These are phyloP conservation scores for Botrytis byssoidea DNA, from an alignment of 2,329 filamentous ascomycete genomes.

Conservation along the genomic window DNA sequence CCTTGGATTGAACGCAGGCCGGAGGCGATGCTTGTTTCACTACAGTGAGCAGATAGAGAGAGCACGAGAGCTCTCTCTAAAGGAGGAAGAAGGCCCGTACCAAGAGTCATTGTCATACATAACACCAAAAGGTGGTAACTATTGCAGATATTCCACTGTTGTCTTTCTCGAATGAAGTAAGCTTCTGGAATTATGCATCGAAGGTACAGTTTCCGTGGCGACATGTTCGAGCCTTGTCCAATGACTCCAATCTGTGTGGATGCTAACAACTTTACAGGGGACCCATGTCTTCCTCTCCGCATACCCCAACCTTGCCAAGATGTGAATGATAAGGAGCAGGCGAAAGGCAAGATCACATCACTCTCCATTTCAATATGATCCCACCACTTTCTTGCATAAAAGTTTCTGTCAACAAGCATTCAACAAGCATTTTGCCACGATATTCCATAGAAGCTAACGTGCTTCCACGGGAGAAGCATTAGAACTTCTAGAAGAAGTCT, in stretches of 20 bases:
- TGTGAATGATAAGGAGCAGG: neutral
- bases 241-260: neutral
- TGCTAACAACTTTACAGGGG: neutral
- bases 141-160: conserved; percentile 4
- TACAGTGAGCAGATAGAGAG: neutral
- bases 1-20: neutral
- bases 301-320: conserved; percentile 3
- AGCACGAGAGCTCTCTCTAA: neutral
- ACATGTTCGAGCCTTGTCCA: neutral
- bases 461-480: neutral
- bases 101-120: neutral
- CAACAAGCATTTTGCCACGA: conserved; percentile 2
- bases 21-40: neutral
- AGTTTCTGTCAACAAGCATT: neutral
- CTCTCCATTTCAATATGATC: neutral
- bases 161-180: neutral
- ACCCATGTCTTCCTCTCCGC: neutral
- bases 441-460: neutral
- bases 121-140: neutral
- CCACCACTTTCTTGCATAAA: neutral
- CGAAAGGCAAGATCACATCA: neutral
- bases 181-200: conserved; percentile 14
- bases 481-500: neutral
- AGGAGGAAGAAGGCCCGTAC: neutral
- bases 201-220: conserved; percentile 9